phyloP scores from a whole-genome alignment of 169 alveolate species.

The Plasmodium blacklocki region DNA sequence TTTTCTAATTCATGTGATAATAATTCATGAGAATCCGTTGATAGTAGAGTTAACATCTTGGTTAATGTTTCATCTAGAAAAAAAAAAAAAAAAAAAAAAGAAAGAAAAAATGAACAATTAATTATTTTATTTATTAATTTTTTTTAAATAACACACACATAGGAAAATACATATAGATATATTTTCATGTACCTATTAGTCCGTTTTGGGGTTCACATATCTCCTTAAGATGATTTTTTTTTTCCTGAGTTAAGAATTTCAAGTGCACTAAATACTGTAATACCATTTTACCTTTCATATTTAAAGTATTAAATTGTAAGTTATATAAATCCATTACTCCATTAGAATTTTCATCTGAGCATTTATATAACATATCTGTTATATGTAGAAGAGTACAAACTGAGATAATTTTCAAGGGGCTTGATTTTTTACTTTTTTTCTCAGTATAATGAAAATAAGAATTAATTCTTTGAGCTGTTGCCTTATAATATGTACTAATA shows the following conservation, averaged over 20 bases:
- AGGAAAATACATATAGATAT: background rate
- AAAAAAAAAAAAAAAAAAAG: slow-evolving; percentile 1
- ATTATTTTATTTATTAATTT: too few species aligned
- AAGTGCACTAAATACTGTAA: slow-evolving; percentile 13
- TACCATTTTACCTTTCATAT: slow-evolving; percentile 44
- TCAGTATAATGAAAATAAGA: slow-evolving; percentile 56
- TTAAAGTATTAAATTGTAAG: slow-evolving; percentile 33
- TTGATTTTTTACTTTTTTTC: slow-evolving; percentile 25
- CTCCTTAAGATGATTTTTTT: slow-evolving; percentile 18
- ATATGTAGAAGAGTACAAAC: slow-evolving; percentile 65
- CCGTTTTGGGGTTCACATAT: slow-evolving; percentile 30
- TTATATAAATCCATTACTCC: slow-evolving; percentile 5
- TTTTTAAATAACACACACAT: background rate
- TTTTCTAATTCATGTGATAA: slow-evolving; percentile 43
- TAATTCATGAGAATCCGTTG: slow-evolving; percentile 28
- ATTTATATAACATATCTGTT: slow-evolving; percentile 29
- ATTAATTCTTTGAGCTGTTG: slow-evolving; percentile 49
- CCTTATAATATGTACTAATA: slow-evolving; percentile 14
- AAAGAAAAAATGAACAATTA: background rate
- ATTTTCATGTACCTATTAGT: slow-evolving; percentile 21
- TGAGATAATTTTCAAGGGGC: slow-evolving; percentile 23
- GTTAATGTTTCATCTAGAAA: slow-evolving; percentile 40
- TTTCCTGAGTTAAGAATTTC: background rate
- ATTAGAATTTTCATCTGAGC: slow-evolving; percentile 20
- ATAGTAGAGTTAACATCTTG: slow-evolving; percentile 23